Evolutionary conservation across 192 early-diverging fungal species (phyloP).

Genomic region (Pilaira anomala): DNA sequence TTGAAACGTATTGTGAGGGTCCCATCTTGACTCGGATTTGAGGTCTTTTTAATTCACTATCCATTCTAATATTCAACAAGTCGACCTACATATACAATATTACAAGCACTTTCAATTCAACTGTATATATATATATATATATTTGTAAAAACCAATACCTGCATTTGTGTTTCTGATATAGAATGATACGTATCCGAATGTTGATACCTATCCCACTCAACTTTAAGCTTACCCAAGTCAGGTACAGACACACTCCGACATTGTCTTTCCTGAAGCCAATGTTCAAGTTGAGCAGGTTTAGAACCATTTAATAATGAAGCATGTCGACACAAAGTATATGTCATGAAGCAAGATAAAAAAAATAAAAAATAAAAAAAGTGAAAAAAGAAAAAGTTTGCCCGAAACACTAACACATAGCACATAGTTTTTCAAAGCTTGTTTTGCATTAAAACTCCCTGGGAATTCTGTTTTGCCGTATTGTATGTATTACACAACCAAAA

Average conservation of each 20-base stretch:
- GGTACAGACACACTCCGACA: constrained; percentile 24
- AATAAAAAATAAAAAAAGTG: too few species aligned
- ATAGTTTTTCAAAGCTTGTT: too few species aligned
- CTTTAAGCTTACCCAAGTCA: constrained; percentile 20
- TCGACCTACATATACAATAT: constrained; percentile 27
- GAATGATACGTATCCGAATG: neutral
- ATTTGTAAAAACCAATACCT: constrained; percentile 5
- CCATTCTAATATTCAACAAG: constrained; percentile 23
- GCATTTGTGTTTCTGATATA: constrained; percentile 3
- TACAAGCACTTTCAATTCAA: neutral
- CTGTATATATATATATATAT: neutral
- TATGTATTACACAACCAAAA: too few species aligned
- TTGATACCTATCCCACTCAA: constrained; percentile 19
- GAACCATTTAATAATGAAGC: neutral
- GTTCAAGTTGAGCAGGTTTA: neutral
- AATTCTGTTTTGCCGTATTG: too few species aligned
- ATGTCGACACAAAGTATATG: neutral
- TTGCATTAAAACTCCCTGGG: too few species aligned
- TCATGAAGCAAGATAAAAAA: too few species aligned
- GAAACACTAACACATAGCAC: too few species aligned
- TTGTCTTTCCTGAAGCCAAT: neutral
- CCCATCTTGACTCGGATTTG: constrained; percentile 26
- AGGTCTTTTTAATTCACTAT: constrained; percentile 15
- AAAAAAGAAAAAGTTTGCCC: too few species aligned
- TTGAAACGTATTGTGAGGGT: constrained; percentile 32